Evolutionary conservation across 441 rosid genomes (phyloP).

Genomic region (Pelargonium exstipulatum): DNA sequence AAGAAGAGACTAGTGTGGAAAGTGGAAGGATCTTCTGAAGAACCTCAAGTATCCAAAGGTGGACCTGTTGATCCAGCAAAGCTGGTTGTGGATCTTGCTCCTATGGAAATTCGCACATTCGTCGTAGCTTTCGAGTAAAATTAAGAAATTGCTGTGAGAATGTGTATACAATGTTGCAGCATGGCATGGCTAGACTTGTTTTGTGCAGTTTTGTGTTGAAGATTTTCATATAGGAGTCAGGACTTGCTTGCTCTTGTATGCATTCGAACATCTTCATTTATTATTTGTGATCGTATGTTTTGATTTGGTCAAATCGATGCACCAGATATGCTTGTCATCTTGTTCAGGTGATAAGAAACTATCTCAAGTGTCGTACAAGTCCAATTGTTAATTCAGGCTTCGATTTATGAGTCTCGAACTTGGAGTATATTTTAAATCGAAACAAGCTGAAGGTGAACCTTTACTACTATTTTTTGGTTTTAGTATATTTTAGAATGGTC

Average conservation of each 20-base stretch:
- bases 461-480: too few species aligned
- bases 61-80: constrained; percentile 31
- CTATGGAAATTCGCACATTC: constrained; percentile 45
- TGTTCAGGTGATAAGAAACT: too few species aligned
- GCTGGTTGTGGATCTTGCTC: constrained; percentile 39
- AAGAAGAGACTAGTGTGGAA: constrained; percentile 38
- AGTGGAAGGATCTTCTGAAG: constrained; percentile 30
- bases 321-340: too few species aligned
- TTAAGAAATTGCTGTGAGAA: background rate
- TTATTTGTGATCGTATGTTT: too few species aligned
- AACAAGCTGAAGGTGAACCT: too few species aligned
- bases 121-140: constrained; percentile 20
- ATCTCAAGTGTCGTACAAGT: too few species aligned
- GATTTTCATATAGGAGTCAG: background rate
- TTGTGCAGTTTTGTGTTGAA: background rate
- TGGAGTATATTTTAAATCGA: too few species aligned
- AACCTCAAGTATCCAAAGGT: constrained; percentile 27
- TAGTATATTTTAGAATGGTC: too few species aligned
- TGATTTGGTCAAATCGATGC: too few species aligned
- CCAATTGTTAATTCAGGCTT: too few species aligned
- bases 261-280: too few species aligned
- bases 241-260: background rate
- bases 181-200: background rate
- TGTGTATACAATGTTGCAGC: background rate
- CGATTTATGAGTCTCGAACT: too few species aligned